Base-by-base conservation (phyloP, 1,139 yeast genomes). In the Candida anutae region DNA sequence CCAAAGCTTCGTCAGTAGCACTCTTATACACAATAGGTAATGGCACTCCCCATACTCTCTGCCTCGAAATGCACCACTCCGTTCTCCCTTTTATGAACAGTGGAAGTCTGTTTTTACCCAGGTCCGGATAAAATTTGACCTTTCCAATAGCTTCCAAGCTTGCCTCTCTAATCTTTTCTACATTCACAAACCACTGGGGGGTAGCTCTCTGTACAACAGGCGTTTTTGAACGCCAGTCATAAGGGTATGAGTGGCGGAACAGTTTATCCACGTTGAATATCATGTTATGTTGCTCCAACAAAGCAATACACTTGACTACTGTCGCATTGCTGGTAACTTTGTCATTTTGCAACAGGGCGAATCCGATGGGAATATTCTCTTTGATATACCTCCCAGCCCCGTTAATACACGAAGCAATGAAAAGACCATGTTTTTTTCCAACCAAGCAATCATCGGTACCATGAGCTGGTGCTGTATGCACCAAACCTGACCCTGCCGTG, bases 1-100 rank as follows among this genome's bases (percentile, higher is more conserved):
- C 55, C 12, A 82, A 38, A 2, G 87, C 78, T 31, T 70, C 74
- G 11, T 69, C 74, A 2, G 79, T 72, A 12, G 62, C 62, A 29
- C 66, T 68, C 36, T 74, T 56, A 50, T 81, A 83, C 4, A 90
- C 57, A 0, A 84, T 90, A 1, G 98, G 98, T 24, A 90, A 81
- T 1, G 98, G 98, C 22, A 90, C 97, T 26, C 99, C 99, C 99
- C 99, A 90, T n/a, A 75, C 69, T 40, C 99, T 72, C 53, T 90
- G 99, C 42, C 99, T 69, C 1, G 97, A 88, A 27, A 90, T 87
- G 55, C 99, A 90, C 99, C 99, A 90, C 49, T 90, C 98, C 36
- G 77, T 75, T 53, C 99, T 73, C 30, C 79, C 77, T 13, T 62
- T 63, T 17, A 88, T 71, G 46, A 88, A 90, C 20, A 94, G 74